phyloP scores from a whole-genome alignment of 2,329 filamentous ascomycete species.

The Colletotrichum musicola region DNA sequence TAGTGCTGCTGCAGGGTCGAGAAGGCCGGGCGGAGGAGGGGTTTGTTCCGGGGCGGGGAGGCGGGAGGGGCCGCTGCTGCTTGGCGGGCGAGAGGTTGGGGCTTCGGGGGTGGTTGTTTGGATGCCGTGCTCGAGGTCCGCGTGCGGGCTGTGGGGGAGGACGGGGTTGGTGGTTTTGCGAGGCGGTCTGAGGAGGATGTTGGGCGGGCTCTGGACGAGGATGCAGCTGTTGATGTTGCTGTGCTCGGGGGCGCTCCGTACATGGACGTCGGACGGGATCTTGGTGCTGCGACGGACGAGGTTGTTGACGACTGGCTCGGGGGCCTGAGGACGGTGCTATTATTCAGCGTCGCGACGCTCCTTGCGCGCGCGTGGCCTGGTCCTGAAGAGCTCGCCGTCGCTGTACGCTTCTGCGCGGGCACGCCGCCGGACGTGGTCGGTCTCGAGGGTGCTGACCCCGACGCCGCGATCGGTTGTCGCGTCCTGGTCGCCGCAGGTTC shows the following conservation, averaged over 20 bases:
- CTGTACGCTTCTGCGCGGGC: conserved; percentile 30
- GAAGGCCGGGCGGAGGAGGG: conserved; percentile 67
- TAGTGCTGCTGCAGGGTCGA: conserved; percentile 76
- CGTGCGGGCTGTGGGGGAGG: background rate
- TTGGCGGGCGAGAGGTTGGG: background rate
- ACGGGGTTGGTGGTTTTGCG: background rate
- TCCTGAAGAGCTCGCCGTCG: conserved; percentile 36
- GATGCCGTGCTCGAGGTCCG: conserved; percentile 6
- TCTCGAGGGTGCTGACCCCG: conserved; percentile 38
- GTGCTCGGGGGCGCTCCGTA: conserved; percentile 25
- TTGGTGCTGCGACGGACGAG: conserved; percentile 42
- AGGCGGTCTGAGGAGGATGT: background rate
- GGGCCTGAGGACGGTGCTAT: conserved; percentile 55
- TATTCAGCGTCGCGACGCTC: conserved; percentile 54
- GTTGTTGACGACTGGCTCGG: conserved; percentile 47
- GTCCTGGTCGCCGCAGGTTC: conserved; percentile 3
- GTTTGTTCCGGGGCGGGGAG: conserved; percentile 42
- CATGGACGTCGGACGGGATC: conserved; percentile 24
- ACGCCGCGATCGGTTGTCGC: conserved; percentile 35
- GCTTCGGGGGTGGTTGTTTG: background rate
- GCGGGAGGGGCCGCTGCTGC: conserved; percentile 3
- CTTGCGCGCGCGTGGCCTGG: conserved; percentile 53
- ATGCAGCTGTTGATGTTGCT: background rate
- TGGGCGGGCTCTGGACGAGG: conserved; percentile 52
- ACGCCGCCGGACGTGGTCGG: conserved; percentile 47